Conservation (phyloP, 2,329 filamentous ascomycete species). For the Beauveria australis region DNA sequence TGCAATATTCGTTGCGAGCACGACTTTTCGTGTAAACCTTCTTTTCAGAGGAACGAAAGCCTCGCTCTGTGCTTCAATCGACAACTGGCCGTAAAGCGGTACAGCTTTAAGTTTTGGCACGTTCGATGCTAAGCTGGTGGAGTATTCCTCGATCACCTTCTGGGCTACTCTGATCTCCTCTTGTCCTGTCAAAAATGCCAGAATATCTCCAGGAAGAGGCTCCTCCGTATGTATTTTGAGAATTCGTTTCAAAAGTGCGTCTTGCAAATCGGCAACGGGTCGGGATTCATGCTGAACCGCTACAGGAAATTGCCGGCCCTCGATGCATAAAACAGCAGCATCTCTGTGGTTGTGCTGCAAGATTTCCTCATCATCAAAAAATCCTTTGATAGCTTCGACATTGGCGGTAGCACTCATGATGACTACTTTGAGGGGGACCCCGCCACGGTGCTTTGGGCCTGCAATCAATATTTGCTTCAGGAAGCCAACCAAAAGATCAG, state of each 20-base stretch:
- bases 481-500: conserved; percentile 85
- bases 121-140: conserved; percentile 61
- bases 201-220: conserved; percentile 84
- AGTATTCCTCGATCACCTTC: conserved; percentile 72
- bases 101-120: conserved; percentile 65
- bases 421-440: conserved; percentile 73
- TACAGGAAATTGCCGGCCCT: conserved; percentile 83
- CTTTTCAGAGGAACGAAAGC: conserved; percentile 72
- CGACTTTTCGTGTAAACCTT: conserved; percentile 73
- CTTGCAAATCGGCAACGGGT: conserved; percentile 73
- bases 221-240: conserved; percentile 83
- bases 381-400: conserved; percentile 66
- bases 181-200: conserved; percentile 87
- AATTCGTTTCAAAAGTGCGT: conserved; percentile 71
- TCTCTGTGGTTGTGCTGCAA: conserved; percentile 13
- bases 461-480: conserved; percentile 65
- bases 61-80: conserved; percentile 75
- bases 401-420: conserved; percentile 98
- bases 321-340: conserved; percentile 53
- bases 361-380: conserved; percentile 48
- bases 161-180: conserved; percentile 84
- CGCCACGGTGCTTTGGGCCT: conserved; percentile 56
- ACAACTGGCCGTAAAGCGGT: conserved; percentile 83
- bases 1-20: conserved; percentile 94
- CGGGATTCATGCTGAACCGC: conserved; percentile 65